Evolutionary conservation across 306 rosid genomes (phyloP).

Genomic region (Carpinus viminea): DNA sequence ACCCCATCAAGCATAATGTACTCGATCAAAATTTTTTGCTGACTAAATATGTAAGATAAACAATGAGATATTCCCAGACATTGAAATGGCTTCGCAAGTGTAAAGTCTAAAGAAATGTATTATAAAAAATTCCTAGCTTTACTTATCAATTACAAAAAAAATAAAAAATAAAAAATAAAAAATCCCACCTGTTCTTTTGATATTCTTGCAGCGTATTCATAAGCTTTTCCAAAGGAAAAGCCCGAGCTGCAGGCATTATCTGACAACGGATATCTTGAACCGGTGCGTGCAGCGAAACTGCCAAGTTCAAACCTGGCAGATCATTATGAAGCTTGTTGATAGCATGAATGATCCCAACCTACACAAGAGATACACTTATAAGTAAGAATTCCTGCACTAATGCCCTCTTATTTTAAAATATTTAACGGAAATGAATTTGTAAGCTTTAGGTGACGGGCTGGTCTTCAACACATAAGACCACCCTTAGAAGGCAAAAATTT

Average conservation of each 20-base stretch:
- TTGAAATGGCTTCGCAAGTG: slow-evolving; percentile 7
- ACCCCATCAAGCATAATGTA: slow-evolving; percentile 97
- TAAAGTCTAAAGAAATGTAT: neutral
- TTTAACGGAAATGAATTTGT: neutral
- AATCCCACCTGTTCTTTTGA: slow-evolving; percentile 65
- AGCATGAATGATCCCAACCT: slow-evolving; percentile 94
- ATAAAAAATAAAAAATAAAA: neutral
- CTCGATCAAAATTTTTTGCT: slow-evolving; percentile 89
- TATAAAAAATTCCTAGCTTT: neutral
- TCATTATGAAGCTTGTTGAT: slow-evolving; percentile 86
- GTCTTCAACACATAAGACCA: neutral
- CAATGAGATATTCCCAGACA: slow-evolving; percentile 14
- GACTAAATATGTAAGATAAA: slow-evolving; percentile 40
- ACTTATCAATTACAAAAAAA: neutral
- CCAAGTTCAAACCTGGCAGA: slow-evolving; percentile 92
- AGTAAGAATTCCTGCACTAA: slow-evolving; percentile 23
- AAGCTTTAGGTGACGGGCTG: neutral
- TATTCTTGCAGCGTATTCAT: slow-evolving; percentile 81
- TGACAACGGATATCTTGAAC: slow-evolving; percentile 91
- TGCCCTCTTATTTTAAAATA: neutral
- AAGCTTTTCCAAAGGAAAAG: slow-evolving; percentile 86
- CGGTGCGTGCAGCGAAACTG: slow-evolving; percentile 95
- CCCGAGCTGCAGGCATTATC: slow-evolving; percentile 99
- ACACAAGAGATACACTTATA: slow-evolving; percentile 23
- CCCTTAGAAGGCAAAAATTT: neutral